Conservation (phyloP, 2,329 filamentous ascomycete species). For the Xylaria sp. region DNA sequence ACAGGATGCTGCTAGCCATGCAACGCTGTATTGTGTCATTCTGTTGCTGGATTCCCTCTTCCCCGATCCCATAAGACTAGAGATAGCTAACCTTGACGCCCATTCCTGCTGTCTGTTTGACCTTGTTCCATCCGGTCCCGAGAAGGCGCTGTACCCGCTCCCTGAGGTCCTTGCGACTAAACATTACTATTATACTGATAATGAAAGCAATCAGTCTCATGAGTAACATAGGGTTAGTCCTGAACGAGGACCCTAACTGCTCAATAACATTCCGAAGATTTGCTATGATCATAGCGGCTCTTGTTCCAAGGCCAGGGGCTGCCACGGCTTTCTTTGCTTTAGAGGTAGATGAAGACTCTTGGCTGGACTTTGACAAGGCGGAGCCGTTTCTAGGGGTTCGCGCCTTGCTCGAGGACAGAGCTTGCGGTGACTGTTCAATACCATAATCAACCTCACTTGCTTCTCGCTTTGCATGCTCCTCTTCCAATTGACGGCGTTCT, state of each 20-base stretch:
- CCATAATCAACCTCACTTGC: conserved; percentile 72
- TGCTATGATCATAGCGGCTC: conserved; percentile 58
- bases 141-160: conserved; percentile 74
- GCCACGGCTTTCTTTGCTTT: conserved; percentile 42
- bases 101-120: conserved; percentile 88
- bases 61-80: conserved; percentile 46
- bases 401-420: conserved; percentile 44
- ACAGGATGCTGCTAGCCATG: conserved; percentile 30
- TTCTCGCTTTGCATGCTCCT: conserved; percentile 56
- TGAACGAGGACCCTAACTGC: conserved; percentile 55
- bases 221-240: conserved; percentile 62
- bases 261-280: conserved; percentile 60
- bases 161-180: conserved; percentile 76
- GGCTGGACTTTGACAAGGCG: conserved; percentile 40
- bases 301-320: conserved; percentile 49
- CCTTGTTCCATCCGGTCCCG: conserved; percentile 76
- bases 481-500: conserved; percentile 57
- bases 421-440: conserved; percentile 60
- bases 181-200: conserved; percentile 74
- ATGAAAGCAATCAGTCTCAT: conserved; percentile 77
- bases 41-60: neutral
- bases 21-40: conserved; percentile 23
- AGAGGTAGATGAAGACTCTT: conserved; percentile 36
- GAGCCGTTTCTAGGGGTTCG: conserved; percentile 42
- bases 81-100: conserved; percentile 98